Base-by-base conservation (phyloP, 352 stramenopile species). In the Blastocystis hominis region DNA sequence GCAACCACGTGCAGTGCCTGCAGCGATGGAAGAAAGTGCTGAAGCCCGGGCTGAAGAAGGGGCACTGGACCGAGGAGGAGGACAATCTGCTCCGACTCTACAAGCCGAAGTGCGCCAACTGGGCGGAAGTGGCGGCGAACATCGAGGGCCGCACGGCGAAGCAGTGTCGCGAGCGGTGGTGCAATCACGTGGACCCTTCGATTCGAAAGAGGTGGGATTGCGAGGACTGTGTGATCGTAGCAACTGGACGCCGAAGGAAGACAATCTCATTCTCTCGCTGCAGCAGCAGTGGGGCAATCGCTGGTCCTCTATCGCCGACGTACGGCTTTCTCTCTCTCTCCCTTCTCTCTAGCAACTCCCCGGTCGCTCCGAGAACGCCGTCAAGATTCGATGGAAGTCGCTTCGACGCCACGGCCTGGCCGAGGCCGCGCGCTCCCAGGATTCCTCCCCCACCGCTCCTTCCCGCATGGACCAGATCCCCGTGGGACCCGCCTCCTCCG, bases 301-400 rank as follows among this genome's bases (percentile, higher is more conserved):
- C 42, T 96, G 93, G 93, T 95, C 93, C 2, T 91, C 94, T 15
- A 96, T 96, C 69, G 93, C 93, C 0, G 91, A 92, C 30, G 93
- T 94, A 17, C 24, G 1, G 2, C 5, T 68, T 38, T 6, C 17
- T 15, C 5, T 36, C 0, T 44, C 2, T 36, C 17, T 13, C 62
- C 44, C 66, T 34, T 36, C 50, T 15, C 24, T 30, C 24, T 84
- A 84, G 62, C 55, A 87, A 91, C 90, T 96, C 36, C 92, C 92
- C 0, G 93, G 93, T 1, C 91, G 93, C 53, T 95, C 93, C 0
- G 93, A 96, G 86, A 94, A 96, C 81, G 92, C 92, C 13, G 92
- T 96, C 78, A 96, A 96, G 92, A 96, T 95, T 89, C 92, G 93
- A 56, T 96, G 93, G 93, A 96, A 96, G 88, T 94, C 92, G 76